These are phyloP conservation scores for Vigna mungo DNA, from an alignment of 306 rosid species.

Conservation along the genomic window DNA sequence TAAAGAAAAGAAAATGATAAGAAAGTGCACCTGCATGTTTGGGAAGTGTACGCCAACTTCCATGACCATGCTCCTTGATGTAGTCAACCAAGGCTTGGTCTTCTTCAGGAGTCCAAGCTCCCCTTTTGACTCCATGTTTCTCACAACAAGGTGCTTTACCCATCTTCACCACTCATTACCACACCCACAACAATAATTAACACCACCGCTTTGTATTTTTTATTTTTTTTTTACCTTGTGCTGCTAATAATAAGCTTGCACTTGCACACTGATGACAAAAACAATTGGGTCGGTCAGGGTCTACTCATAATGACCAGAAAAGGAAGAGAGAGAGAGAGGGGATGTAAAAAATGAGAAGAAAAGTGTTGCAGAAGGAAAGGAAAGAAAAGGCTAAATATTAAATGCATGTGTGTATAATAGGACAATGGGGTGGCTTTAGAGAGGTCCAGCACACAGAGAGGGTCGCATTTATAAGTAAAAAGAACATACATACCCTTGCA, in stretches of 20 bases:
- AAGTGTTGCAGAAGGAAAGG: constrained; percentile 47
- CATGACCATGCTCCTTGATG: constrained; percentile 59
- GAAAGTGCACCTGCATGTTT: constrained; percentile 56
- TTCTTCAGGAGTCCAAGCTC: constrained; percentile 71
- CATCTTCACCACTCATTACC: constrained; percentile 47
- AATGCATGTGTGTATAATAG: constrained; percentile 43
- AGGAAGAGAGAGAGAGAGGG: not conserved
- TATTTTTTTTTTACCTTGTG: not conserved
- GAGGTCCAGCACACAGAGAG: not conserved
- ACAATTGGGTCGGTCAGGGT: constrained; percentile 9
- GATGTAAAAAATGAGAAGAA: not conserved
- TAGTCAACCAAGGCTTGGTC: constrained; percentile 53
- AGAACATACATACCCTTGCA: constrained; percentile 17
- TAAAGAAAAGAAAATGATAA: too few species aligned
- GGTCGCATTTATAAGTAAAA: constrained; percentile 20
- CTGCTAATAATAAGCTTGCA: not conserved
- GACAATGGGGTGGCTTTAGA: constrained; percentile 43
- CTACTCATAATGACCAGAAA: not conserved
- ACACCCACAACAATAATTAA: constrained; percentile 20
- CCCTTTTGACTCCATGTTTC: constrained; percentile 56
- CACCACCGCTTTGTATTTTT: too few species aligned
- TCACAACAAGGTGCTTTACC: constrained; percentile 64
- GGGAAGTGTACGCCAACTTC: constrained; percentile 68
- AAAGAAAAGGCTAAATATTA: constrained; percentile 28
- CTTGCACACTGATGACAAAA: not conserved